phyloP scores from a whole-genome alignment of 192 early-diverging fungal genomes.

The Chytriomyces confervae region DNA sequence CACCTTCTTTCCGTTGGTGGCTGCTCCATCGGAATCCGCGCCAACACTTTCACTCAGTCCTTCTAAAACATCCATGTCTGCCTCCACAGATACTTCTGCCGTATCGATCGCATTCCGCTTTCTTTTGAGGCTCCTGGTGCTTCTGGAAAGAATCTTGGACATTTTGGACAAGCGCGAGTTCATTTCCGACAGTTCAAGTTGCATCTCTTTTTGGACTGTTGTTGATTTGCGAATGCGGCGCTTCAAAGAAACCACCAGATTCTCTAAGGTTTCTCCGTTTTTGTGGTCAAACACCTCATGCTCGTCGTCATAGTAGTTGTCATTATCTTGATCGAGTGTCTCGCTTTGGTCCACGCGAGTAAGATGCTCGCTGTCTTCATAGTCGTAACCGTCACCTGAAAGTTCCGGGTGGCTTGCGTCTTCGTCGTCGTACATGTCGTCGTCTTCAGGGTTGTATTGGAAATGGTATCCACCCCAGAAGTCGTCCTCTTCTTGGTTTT shows the following conservation, averaged over 20 bases:
- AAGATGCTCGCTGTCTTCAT: neutral
- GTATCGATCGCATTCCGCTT: neutral
- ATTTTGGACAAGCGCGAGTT: neutral
- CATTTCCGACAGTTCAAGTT: neutral
- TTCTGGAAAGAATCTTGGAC: neutral
- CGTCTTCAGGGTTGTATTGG: neutral
- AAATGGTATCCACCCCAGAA: neutral
- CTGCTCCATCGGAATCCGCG: neutral
- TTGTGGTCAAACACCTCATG: neutral
- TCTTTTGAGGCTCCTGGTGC: neutral
- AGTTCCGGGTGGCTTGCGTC: neutral
- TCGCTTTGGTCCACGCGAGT: too few species aligned
- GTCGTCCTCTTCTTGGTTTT: neutral
- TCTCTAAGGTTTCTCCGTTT: neutral
- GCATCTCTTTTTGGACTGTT: neutral
- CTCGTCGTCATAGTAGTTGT: neutral
- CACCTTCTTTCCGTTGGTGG: neutral
- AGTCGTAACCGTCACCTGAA: neutral
- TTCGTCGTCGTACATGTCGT: neutral
- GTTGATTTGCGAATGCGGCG: neutral
- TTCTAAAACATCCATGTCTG: neutral
- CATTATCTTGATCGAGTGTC: too few species aligned
- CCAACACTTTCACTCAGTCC: neutral
- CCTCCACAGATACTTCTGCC: neutral
- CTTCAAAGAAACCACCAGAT: neutral